Evolutionary conservation across 352 stramenopile species (phyloP), one percentile per base, ranked within the genome.

Genomic region (Phytophthora pinifolia): DNA sequence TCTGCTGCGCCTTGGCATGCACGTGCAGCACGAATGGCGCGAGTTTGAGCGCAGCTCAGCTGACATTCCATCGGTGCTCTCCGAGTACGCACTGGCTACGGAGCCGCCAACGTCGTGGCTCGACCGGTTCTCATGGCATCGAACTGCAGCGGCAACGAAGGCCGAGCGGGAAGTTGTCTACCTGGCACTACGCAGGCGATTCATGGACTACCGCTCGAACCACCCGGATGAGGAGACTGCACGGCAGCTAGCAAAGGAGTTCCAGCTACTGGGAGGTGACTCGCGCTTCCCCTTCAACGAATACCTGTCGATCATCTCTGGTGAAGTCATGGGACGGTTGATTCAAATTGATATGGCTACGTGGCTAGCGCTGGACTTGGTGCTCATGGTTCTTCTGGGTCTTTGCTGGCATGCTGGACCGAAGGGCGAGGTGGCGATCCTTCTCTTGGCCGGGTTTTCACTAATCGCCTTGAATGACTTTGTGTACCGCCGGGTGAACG

Each of bases 231-330:
- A 69, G 3, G 61, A 74, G 13, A 65, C 29, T 1, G 76, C 76
- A 3, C 39, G 67, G 0, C 25, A 50, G 9, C 50, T 88, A 9
- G 78, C 76, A 9, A 85, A 84, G 50, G 74, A 87, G 30, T 91
- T 87, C 49, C 81, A 91, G 44, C 59, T 79, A 0, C 67, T 88
- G 33, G 45, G 48, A 3, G 52, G 59, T 4, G 62, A 85, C 41
- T 46, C 73, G 6, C 66, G 62, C 25, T 91, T 89, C 62, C 76
- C 80, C 1, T 91, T 91, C 60, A 83, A 91, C 56, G 78, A 89
- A 50, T 91, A 91, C 46, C 67, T 91, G 6, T 76, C 74, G 7
- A 82, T 89, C 54, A 86, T 91, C 46, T 89, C 78, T 3, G 81
- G 81, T 14, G 78, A 88, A 54, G 75, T 87, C 39, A 88, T 91